Conservation (phyloP, 805 yeast genomes). For the Saccharomycopsis schoenii region DNA sequence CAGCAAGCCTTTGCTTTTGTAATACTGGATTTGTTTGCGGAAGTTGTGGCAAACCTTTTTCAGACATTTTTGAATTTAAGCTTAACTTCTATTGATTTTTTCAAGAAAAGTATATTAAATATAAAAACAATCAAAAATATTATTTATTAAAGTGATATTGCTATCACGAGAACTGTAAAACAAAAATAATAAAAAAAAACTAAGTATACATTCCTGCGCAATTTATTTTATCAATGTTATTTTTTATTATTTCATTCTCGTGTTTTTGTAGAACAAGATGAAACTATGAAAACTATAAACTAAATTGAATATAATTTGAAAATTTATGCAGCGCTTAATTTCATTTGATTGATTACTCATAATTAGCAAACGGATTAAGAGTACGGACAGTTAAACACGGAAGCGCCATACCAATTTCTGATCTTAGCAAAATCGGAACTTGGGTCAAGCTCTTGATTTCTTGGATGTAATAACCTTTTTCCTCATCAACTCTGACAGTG, state of each 20-base stretch:
- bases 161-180: not conserved
- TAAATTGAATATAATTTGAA: not conserved
- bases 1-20: not conserved
- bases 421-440: conserved; percentile 78
- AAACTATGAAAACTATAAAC: not conserved
- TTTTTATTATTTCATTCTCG: not conserved
- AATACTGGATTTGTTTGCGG: not conserved
- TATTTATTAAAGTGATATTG: not conserved
- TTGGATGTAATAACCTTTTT: conserved; percentile 49
- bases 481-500: conserved; percentile 48
- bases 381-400: conserved; percentile 92
- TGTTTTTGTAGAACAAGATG: not conserved
- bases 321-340: not conserved
- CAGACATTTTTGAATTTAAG: not conserved
- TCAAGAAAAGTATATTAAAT: too few species aligned
- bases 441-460: conserved; percentile 68
- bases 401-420: conserved; percentile 90
- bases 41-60: not conserved
- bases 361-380: conserved; percentile 64
- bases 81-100: too few species aligned
- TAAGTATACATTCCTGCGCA: not conserved
- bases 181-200: not conserved
- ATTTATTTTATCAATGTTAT: too few species aligned
- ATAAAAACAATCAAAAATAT: too few species aligned
- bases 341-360: not conserved